Base-by-base conservation (phyloP, 2,329 filamentous ascomycete species). In the Arthrobotrys sphaeroides region DNA sequence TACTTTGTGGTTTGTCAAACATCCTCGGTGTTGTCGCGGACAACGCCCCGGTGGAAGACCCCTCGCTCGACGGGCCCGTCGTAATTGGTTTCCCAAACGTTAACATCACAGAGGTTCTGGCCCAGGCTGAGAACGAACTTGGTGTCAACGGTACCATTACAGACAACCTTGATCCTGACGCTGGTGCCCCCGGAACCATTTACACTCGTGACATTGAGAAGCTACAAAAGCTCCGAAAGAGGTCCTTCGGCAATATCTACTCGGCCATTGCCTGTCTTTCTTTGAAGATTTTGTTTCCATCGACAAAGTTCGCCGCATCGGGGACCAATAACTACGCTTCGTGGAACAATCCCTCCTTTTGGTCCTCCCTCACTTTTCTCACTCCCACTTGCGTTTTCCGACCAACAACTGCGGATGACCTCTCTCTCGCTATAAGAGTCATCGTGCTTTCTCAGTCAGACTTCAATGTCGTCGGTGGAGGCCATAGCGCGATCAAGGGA, bases 401-500 rank as follows among this genome's bases (percentile, higher is more conserved):
- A 36, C 72, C 72, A 20, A n/a, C 57, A 5, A 43, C 9, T 28
- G 57, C 28, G 1, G 47, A 42, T 2, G 72, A 75, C 36, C 16
- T 75, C 31, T 75, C 72, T 31, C 36, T 64, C 26, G 72, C 57
- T 24, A 51, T 75, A 16, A 47, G 42, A 57, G 5, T 75, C n/a
- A 69, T 67, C 18, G 10, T 16, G n/a, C 9, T 45, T 20, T 12
- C 61, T 6, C 28, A 47, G 20, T 5, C 45, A 3, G 53, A 69
- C 13, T 75, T 75, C 42, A 69, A 69, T 36, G 31, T 75, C 40
- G 72, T 75, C 26, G 47, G 72, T 40, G 72, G 72, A 33, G 72
- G 72, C 1, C 72, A 75, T 33, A 75, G 72, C 18, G 64, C 72
- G 7, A 68, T 75, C 64, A 75, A 69, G 24, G 72, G 72, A 18